phyloP scores from a whole-genome alignment of 495 filamentous ascomycete species.

The Thermothielavioides terrestris region DNA sequence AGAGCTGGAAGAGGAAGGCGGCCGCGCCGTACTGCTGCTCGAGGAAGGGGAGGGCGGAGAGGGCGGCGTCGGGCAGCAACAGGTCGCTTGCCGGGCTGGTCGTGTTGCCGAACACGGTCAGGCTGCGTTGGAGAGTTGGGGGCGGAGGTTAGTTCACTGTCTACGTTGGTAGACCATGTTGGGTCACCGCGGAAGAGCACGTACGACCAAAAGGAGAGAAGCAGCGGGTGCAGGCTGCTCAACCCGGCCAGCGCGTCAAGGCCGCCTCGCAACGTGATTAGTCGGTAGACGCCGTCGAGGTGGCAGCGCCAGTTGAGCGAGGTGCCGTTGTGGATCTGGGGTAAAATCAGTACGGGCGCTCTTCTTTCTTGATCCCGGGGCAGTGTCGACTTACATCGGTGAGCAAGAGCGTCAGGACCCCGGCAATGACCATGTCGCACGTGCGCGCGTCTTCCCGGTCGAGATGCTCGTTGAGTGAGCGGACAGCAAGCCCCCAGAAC shows the following conservation, averaged over 20 bases:
- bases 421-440: constrained; percentile 21
- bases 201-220: neutral
- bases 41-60: constrained; percentile 14
- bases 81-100: constrained; percentile 24
- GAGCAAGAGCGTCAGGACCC: constrained; percentile 18
- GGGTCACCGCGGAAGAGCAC: neutral
- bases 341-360: neutral
- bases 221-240: neutral
- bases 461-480: constrained; percentile 28
- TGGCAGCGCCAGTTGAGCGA: constrained; percentile 28
- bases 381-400: constrained; percentile 15
- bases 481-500: constrained; percentile 28
- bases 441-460: constrained; percentile 9
- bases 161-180: too few species aligned
- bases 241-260: neutral
- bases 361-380: too few species aligned
- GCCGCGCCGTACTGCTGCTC: constrained; percentile 3
- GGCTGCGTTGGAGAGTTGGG: constrained; percentile 9
- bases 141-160: neutral
- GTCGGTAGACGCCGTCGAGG: constrained; percentile 20
- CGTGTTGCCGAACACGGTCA: constrained; percentile 24
- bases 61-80: constrained; percentile 6
- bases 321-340: constrained; percentile 23
- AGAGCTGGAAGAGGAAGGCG: constrained; percentile 16
- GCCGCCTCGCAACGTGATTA: constrained; percentile 26